Conservation (phyloP, 73 alveolate genomes). For the Paramecium tetraurelia region DNA sequence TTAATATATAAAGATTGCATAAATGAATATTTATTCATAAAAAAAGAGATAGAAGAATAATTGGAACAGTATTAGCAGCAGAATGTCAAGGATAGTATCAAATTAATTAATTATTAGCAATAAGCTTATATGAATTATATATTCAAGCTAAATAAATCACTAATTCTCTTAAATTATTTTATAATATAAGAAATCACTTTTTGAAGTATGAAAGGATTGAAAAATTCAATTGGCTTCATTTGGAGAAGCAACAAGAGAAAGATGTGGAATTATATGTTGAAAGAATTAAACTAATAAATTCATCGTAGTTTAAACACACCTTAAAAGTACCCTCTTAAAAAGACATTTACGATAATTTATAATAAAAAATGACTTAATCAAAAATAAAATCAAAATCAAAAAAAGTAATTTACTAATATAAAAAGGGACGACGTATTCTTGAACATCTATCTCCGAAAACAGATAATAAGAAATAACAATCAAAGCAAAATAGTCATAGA, state of each 20-base stretch:
- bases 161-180: not conserved
- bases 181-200: not conserved
- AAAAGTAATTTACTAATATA: not conserved
- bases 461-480: not conserved
- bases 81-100: slow-evolving; percentile 1
- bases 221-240: not conserved
- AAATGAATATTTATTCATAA: not conserved
- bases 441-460: not conserved
- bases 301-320: not conserved
- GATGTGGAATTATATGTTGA: not conserved
- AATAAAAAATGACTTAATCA: not conserved
- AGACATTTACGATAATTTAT: not conserved
- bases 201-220: not conserved
- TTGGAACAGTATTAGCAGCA: not conserved
- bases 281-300: not conserved
- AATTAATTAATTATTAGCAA: not conserved
- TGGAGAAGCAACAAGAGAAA: not conserved
- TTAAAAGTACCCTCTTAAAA: not conserved
- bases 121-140: slow-evolving; percentile 1
- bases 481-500: not conserved
- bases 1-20: slow-evolving; percentile 5
- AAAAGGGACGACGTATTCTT: not conserved
- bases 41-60: not conserved
- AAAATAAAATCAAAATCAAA: not conserved
- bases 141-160: not conserved